Evolutionary conservation across 768 basidiomycete genomes (phyloP).

Genomic region (Tubosaeta sp.): DNA sequence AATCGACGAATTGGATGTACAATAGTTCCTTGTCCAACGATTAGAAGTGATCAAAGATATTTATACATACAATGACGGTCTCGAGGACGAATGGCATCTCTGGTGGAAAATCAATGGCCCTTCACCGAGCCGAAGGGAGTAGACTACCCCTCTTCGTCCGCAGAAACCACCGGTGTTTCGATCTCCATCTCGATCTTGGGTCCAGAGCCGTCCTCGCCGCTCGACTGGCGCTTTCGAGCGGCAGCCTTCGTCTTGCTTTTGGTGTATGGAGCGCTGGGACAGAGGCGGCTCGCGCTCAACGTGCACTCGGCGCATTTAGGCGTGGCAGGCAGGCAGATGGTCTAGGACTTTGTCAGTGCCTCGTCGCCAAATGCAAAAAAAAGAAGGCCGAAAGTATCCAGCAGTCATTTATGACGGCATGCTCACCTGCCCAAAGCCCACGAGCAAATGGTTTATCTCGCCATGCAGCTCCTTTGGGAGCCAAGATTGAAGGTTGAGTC

Average conservation of each 20-base stretch:
- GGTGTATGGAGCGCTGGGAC: slow-evolving; percentile 55
- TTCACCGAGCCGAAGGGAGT: neutral
- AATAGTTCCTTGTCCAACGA: neutral
- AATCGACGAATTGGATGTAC: too few species aligned
- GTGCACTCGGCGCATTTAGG: slow-evolving; percentile 65
- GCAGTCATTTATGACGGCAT: neutral
- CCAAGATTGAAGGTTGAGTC: slow-evolving; percentile 54
- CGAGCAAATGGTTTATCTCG: slow-evolving; percentile 77
- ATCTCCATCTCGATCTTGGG: slow-evolving; percentile 39
- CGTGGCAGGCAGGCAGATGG: slow-evolving; percentile 59
- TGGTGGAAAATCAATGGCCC: neutral
- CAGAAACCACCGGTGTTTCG: slow-evolving; percentile 15
- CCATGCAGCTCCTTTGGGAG: slow-evolving; percentile 66
- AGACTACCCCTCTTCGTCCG: neutral
- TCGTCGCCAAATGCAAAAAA: neutral
- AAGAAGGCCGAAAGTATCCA: neutral
- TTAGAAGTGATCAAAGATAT: neutral
- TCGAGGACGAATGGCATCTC: neutral
- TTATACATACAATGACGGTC: neutral
- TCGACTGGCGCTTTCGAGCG: slow-evolving; percentile 3
- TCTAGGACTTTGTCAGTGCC: slow-evolving; percentile 34
- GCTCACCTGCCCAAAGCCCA: slow-evolving; percentile 80
- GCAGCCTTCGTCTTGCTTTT: slow-evolving; percentile 17
- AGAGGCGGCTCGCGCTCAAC: slow-evolving; percentile 50
- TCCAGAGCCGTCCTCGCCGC: slow-evolving; percentile 12